These are phyloP conservation scores for Starmerella lactis-condensi DNA, from an alignment of 805 yeast genomes.

Conservation along the genomic window DNA sequence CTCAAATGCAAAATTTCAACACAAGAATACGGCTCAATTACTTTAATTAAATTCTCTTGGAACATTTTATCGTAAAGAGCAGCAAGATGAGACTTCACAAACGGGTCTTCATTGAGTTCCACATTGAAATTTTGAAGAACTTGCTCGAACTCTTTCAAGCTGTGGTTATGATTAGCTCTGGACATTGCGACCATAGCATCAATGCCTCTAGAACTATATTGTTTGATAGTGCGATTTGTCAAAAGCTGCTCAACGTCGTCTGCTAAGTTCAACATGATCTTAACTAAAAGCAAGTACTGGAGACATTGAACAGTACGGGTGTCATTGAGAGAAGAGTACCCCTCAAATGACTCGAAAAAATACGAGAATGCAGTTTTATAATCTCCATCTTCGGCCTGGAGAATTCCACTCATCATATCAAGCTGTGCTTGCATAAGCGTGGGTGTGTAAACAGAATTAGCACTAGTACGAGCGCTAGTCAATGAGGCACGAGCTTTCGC, in stretches of 20 bases:
- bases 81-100: constrained; percentile 78
- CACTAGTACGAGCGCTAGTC: constrained; percentile 89
- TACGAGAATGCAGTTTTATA: constrained; percentile 91
- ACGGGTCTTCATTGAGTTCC: constrained; percentile 70
- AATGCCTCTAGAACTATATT: constrained; percentile 65
- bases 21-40: constrained; percentile 87
- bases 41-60: constrained; percentile 82
- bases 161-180: constrained; percentile 71
- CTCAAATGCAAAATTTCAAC: constrained; percentile 88
- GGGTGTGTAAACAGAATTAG: constrained; percentile 92
- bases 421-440: constrained; percentile 85
- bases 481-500: constrained; percentile 83
- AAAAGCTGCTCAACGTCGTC: constrained; percentile 72
- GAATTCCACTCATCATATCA: constrained; percentile 85
- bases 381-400: constrained; percentile 93
- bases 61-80: constrained; percentile 82
- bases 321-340: constrained; percentile 45
- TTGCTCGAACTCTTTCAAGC: constrained; percentile 77
- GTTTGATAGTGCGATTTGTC: constrained; percentile 50
- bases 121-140: constrained; percentile 46
- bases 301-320: constrained; percentile 49
- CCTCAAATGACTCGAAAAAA: constrained; percentile 88
- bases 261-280: constrained; percentile 75
- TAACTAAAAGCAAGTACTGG: constrained; percentile 81
- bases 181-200: constrained; percentile 95